Percentiles rank a stretch among this genome's conserved stretches.
These are phyloP conservation scores for Guadua angustifolia DNA, from an alignment of 176 grass and related monocot species.

Conservation along the genomic window DNA sequence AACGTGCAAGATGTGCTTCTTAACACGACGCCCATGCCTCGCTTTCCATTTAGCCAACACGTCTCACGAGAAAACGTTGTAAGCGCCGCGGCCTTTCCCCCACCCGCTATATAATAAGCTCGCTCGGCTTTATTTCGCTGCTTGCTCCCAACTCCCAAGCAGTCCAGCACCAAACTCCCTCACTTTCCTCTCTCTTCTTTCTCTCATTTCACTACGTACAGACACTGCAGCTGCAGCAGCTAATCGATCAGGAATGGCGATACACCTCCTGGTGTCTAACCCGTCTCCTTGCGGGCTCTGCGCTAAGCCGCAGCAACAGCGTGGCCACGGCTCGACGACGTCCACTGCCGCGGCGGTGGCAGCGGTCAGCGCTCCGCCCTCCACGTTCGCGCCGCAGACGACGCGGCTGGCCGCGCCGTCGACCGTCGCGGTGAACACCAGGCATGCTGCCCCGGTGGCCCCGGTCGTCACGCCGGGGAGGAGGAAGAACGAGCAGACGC, in stretches of 20 bases:
- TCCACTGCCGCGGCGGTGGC: neutral
- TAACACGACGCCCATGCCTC: neutral
- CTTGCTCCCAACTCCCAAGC: neutral
- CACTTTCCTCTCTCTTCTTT: neutral
- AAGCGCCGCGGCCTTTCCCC: slow-evolving; percentile 22
- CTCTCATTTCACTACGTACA: neutral
- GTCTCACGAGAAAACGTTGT: slow-evolving; percentile 35
- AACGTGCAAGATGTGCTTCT: slow-evolving; percentile 46
- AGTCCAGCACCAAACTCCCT: neutral
- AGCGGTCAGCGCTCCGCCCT: neutral
- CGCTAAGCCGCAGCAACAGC: neutral
- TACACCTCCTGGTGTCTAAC: neutral
- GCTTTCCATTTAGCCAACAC: slow-evolving; percentile 43
- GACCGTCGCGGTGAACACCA: neutral
- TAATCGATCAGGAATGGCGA: neutral
- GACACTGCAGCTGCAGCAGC: neutral
- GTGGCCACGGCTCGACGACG: neutral
- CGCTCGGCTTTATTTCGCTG: too few relatives aligned
- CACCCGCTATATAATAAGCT: slow-evolving; percentile 33
- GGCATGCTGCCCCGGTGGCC: neutral
- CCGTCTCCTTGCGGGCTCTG: neutral
- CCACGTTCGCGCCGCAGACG: slow-evolving; percentile 8
- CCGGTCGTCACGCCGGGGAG: neutral
- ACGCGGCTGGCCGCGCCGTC: neutral
- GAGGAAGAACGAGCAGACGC: neutral